Percentiles rank a stretch among this genome's conserved stretches.
These are phyloP conservation scores for Lentinula lateritia DNA, from an alignment of 768 basidiomycete genomes.

Conservation along the genomic window DNA sequence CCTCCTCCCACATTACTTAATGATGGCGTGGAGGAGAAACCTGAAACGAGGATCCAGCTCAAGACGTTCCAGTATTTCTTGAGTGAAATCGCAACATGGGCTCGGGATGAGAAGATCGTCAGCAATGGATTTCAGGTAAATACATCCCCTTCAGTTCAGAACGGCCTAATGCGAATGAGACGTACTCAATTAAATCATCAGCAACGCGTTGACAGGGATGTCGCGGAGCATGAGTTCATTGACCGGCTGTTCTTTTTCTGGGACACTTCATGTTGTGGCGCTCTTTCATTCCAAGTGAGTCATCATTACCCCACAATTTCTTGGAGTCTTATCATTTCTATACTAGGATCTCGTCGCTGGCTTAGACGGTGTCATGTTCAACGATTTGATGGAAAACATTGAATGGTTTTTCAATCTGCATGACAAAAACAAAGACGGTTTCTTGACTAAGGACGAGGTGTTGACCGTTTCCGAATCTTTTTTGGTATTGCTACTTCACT, in stretches of 20 bases:
- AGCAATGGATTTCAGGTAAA: conserved; percentile 85
- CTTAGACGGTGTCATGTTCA: conserved; percentile 88
- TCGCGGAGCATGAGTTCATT: conserved; percentile 96
- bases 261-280: conserved; percentile 78
- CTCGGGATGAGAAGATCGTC: conserved; percentile 87
- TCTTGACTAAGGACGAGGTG: conserved; percentile 93
- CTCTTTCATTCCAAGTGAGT: conserved; percentile 84
- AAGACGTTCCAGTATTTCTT: conserved; percentile 85
- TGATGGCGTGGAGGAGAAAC: conserved; percentile 63
- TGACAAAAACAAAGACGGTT: conserved; percentile 95
- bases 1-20: conserved; percentile 50
- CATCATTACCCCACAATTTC: conserved; percentile 1
- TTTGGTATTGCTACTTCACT: conserved; percentile 49
- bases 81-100: conserved; percentile 93
- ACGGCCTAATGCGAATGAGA: conserved; percentile 1
- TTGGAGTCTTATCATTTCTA: not conserved
- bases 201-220: conserved; percentile 82
- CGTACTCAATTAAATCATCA: conserved; percentile 18
- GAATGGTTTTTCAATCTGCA: conserved; percentile 98
- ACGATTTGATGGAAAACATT: conserved; percentile 97
- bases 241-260: conserved; percentile 93
- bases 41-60: conserved; percentile 85
- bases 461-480: conserved; percentile 92
- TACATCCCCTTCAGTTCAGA: conserved; percentile 1
- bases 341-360: conserved; percentile 82